These are phyloP conservation scores for Osmanthus fragrans DNA, from an alignment of 257 asterid species.

Conservation along the genomic window DNA sequence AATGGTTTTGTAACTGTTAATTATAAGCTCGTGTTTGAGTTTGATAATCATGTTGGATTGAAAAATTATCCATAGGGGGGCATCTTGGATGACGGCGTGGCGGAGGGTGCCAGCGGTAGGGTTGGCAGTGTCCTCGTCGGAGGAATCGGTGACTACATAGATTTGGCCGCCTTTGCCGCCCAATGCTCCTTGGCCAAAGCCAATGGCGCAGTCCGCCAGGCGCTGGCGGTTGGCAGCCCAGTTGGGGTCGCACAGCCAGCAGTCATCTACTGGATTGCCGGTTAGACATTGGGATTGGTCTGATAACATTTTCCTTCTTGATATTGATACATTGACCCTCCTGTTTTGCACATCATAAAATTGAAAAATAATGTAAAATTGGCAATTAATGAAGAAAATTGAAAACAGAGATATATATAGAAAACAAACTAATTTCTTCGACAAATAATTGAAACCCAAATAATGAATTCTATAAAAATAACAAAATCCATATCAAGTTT, in stretches of 20 bases:
- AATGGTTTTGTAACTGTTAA: conserved; percentile 67
- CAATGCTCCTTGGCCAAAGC: conserved; percentile 66
- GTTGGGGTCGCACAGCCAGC: conserved; percentile 88
- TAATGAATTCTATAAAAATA: neutral
- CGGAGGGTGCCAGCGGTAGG: conserved; percentile 90
- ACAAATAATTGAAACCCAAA: conserved; percentile 13
- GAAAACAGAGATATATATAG: conserved; percentile 11
- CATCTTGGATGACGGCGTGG: conserved; percentile 81
- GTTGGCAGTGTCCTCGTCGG: conserved; percentile 61
- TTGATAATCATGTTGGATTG: conserved; percentile 62
- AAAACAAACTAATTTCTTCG: conserved; percentile 33
- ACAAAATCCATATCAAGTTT: neutral
- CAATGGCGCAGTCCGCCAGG: conserved; percentile 77
- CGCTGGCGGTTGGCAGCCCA: conserved; percentile 76
- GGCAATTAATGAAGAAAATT: neutral
- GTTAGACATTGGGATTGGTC: conserved; percentile 69
- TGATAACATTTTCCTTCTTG: conserved; percentile 46
- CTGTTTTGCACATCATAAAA: conserved; percentile 33
- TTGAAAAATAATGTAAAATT: conserved; percentile 1
- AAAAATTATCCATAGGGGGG: conserved; percentile 82
- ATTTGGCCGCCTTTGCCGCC: conserved; percentile 83
- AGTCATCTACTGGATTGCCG: conserved; percentile 94
- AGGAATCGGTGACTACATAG: conserved; percentile 74
- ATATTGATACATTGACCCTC: conserved; percentile 60
- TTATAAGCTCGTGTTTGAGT: conserved; percentile 76